These are phyloP conservation scores for Solanum rostratum DNA, from an alignment of 257 asterid genomes.

Conservation along the genomic window DNA sequence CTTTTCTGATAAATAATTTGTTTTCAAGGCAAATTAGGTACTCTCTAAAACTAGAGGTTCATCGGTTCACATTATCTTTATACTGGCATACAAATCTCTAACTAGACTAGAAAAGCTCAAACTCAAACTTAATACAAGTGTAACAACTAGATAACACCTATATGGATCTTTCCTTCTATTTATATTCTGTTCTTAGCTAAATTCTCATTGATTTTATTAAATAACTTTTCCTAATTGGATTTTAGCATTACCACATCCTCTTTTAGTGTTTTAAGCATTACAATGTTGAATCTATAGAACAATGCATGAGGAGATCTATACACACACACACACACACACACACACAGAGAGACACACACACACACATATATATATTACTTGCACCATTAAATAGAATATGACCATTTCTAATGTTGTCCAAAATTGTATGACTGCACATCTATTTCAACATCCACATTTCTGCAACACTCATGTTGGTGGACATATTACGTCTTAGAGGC, in stretches of 20 bases:
- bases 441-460: neutral
- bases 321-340: too few species aligned
- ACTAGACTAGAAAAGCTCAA: neutral
- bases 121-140: neutral
- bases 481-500: neutral
- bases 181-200: neutral
- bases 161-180: neutral
- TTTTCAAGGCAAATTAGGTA: neutral
- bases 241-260: neutral
- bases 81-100: neutral
- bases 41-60: neutral
- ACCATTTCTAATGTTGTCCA: neutral
- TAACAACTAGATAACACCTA: neutral
- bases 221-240: neutral
- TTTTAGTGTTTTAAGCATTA: neutral
- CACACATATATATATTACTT: neutral
- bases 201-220: neutral
- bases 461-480: neutral
- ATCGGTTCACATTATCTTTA: neutral
- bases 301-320: neutral
- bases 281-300: neutral
- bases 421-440: neutral
- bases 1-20: neutral
- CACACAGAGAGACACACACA: too few species aligned
- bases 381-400: neutral